These are phyloP conservation scores for Penicillium soppii DNA, from an alignment of 495 filamentous ascomycete genomes.

Conservation along the genomic window DNA sequence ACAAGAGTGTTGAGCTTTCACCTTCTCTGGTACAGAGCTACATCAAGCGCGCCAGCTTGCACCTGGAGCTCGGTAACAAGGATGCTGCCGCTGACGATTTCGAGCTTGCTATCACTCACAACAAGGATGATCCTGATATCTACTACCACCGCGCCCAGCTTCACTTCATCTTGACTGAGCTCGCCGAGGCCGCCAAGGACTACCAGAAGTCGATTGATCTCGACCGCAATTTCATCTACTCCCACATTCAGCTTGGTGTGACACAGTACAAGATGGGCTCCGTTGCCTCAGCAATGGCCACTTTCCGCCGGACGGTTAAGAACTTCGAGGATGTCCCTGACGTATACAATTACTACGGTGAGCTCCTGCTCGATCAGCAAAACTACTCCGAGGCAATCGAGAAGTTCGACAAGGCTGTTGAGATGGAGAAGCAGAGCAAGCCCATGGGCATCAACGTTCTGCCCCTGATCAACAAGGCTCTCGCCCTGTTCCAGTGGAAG, in stretches of 20 bases:
- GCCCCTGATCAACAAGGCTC: conserved; percentile 96
- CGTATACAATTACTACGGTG: conserved; percentile 99
- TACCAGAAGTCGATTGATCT: conserved; percentile 99
- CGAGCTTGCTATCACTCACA: conserved; percentile 77
- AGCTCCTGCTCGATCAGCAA: conserved; percentile 95
- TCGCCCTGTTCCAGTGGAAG: conserved; percentile 97
- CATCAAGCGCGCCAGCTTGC: conserved; percentile 98
- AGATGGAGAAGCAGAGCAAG: conserved; percentile 94
- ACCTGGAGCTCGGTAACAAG: conserved; percentile 90
- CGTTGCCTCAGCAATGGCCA: conserved; percentile 96
- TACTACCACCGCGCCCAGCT: conserved; percentile 99
- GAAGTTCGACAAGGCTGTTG: conserved; percentile 96
- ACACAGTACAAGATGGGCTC: conserved; percentile 99
- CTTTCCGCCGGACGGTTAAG: conserved; percentile 96
- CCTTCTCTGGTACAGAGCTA: conserved; percentile 90
- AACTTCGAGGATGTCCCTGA: conserved; percentile 95
- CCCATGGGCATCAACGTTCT: conserved; percentile 95
- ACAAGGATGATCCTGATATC: conserved; percentile 90
- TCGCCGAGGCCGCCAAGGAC: conserved; percentile 90
- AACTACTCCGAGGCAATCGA: conserved; percentile 94
- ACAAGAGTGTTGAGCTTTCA: conserved; percentile 87
- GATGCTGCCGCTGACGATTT: conserved; percentile 88
- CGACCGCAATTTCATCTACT: conserved; percentile 95
- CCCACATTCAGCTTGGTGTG: conserved; percentile 98
- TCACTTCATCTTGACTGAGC: conserved; percentile 95